These are phyloP conservation scores for Silene vulgaris DNA, from an alignment of 179 eudicot genomes.

Conservation along the genomic window DNA sequence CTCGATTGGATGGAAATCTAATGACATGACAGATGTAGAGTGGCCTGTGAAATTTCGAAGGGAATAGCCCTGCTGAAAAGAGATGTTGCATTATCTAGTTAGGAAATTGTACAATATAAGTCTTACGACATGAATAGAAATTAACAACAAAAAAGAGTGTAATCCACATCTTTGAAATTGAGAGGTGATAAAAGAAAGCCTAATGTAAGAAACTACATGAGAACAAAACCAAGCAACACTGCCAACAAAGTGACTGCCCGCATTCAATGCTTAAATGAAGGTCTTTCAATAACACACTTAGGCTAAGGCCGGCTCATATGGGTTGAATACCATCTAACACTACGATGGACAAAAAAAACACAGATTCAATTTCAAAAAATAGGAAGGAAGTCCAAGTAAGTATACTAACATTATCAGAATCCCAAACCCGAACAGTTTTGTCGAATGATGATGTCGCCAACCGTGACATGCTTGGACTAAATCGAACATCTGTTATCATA, in stretches of 20 bases:
- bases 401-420: slow-evolving; percentile 79
- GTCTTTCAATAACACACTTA: neutral
- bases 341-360: neutral
- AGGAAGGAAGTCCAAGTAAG: neutral
- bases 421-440: slow-evolving; percentile 97
- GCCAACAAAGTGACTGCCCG: neutral
- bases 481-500: slow-evolving; percentile 87
- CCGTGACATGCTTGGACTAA: slow-evolving; percentile 84
- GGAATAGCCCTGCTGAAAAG: slow-evolving; percentile 56
- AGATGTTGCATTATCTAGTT: neutral
- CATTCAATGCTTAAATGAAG: neutral
- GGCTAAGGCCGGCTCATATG: neutral
- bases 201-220: neutral
- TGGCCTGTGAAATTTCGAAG: slow-evolving; percentile 61
- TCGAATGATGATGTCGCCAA: slow-evolving; percentile 95
- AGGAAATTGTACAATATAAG: slow-evolving; percentile 4
- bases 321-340: neutral
- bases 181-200: neutral
- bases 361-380: neutral
- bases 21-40: slow-evolving; percentile 53
- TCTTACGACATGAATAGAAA: neutral
- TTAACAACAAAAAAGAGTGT: neutral
- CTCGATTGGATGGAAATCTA: slow-evolving; percentile 60
- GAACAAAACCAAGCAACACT: neutral
- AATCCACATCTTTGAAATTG: neutral